Conservation (phyloP, 2,329 filamentous ascomycete species). For the Dactylellina sp. region DNA sequence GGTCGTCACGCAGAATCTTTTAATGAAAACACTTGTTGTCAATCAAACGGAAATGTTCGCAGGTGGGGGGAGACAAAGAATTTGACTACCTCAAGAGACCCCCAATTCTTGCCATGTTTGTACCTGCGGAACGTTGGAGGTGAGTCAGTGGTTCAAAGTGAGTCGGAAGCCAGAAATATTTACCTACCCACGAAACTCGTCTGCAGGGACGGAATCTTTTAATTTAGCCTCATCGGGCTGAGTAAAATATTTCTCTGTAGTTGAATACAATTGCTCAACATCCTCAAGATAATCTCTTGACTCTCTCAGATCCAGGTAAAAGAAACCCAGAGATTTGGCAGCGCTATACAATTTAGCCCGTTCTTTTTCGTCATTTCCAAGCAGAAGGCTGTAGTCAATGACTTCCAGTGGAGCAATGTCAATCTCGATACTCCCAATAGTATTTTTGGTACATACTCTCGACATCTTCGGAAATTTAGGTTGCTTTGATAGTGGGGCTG, state of each 20-base stretch:
- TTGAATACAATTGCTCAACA: conserved; percentile 25
- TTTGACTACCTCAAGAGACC: conserved; percentile 31
- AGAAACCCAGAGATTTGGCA: conserved; percentile 32
- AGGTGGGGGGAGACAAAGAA: neutral
- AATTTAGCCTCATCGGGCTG: conserved; percentile 29
- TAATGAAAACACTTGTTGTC: neutral
- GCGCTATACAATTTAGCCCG: conserved; percentile 18
- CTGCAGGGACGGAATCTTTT: conserved; percentile 12
- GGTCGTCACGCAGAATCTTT: conserved; percentile 30
- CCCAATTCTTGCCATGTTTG: conserved; percentile 33
- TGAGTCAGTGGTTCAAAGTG: too few species aligned
- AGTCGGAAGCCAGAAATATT: neutral
- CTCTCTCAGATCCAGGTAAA: conserved; percentile 37
- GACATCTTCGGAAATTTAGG: neutral
- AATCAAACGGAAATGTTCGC: neutral
- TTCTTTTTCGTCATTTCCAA: conserved; percentile 20
- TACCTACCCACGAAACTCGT: conserved; percentile 35
- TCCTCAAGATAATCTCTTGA: conserved; percentile 17
- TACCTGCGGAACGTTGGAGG: too few species aligned
- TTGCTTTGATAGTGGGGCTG: neutral
- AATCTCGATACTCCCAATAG: conserved; percentile 6
- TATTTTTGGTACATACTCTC: neutral
- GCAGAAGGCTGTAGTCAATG: conserved; percentile 11
- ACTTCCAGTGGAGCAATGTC: conserved; percentile 28
- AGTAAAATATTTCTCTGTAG: conserved; percentile 41